These are phyloP conservation scores for Fragilariopsis cylindrus DNA, from an alignment of 108 stramenopile species.

Conservation along the genomic window DNA sequence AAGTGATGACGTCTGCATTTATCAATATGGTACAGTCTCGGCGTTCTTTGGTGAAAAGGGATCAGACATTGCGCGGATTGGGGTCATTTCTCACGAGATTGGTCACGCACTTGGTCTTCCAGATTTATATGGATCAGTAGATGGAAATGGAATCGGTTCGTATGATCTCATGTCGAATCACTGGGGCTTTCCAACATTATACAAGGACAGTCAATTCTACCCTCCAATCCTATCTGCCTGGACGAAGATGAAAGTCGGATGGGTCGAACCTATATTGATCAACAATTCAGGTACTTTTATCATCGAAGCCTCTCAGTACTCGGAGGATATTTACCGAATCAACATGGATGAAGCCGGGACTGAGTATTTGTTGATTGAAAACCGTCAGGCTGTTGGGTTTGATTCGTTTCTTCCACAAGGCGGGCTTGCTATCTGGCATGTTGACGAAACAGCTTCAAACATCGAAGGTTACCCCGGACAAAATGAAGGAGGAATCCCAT, in stretches of 20 bases:
- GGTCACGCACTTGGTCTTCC: constrained; percentile 30
- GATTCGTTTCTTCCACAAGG: constrained; percentile 42
- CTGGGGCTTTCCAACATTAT: constrained; percentile 15
- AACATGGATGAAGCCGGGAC: constrained; percentile 4
- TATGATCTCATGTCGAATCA: constrained; percentile 37
- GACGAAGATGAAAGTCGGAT: constrained; percentile 52
- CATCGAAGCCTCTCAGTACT: constrained; percentile 6
- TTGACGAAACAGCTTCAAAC: constrained; percentile 46
- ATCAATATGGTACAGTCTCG: constrained; percentile 26
- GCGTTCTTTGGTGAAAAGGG: constrained; percentile 30
- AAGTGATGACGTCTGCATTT: constrained; percentile 15
- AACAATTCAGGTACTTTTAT: constrained; percentile 46
- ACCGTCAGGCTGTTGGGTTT: constrained; percentile 49
- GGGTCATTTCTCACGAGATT: constrained; percentile 41
- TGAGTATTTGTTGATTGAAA: constrained; percentile 57
- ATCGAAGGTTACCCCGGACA: constrained; percentile 59
- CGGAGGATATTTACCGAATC: constrained; percentile 11
- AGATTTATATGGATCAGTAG: constrained; percentile 8
- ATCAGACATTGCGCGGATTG: constrained; percentile 35
- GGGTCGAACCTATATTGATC: constrained; percentile 49
- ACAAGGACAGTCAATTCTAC: constrained; percentile 3
- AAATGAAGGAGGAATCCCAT: constrained; percentile 24
- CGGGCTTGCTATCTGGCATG: constrained; percentile 63
- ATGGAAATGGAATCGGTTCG: constrained; percentile 34
- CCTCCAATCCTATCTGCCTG: constrained; percentile 49